phyloP scores from a whole-genome alignment of 164 flowering plant species.

The Umbellularia californica region DNA sequence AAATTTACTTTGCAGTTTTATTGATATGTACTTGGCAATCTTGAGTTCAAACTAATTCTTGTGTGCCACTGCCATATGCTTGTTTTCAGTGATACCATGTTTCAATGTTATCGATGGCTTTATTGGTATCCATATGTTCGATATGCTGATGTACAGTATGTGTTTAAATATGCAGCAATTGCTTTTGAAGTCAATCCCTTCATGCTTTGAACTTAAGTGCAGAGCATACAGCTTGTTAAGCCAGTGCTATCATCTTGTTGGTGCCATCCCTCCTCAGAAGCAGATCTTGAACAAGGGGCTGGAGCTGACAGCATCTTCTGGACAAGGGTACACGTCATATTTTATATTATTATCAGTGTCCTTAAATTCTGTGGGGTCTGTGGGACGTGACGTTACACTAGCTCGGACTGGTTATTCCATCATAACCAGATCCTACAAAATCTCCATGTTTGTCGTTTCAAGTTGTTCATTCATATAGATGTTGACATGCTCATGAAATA shows the following conservation, averaged over 20 bases:
- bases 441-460: too few relatives aligned
- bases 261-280: conserved; percentile 68
- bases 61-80: not conserved
- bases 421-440: too few relatives aligned
- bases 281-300: conserved; percentile 64
- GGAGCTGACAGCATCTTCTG: conserved; percentile 48
- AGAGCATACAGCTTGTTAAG: conserved; percentile 68
- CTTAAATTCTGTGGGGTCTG: not conserved
- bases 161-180: conserved; percentile 45
- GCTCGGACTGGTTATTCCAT: not conserved
- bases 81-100: not conserved
- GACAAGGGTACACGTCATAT: conserved; percentile 47
- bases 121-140: not conserved
- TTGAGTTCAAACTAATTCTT: too few relatives aligned
- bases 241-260: conserved; percentile 86
- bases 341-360: not conserved
- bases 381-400: not conserved
- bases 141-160: conserved; percentile 1
- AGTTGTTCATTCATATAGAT: too few relatives aligned
- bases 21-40: not conserved
- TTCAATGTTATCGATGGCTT: not conserved
- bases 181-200: conserved; percentile 77
- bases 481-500: too few relatives aligned
- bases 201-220: conserved; percentile 87
- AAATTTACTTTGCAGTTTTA: not conserved